These are phyloP conservation scores for Tricholoma flavovirens DNA, from an alignment of 768 basidiomycete genomes.

Conservation along the genomic window DNA sequence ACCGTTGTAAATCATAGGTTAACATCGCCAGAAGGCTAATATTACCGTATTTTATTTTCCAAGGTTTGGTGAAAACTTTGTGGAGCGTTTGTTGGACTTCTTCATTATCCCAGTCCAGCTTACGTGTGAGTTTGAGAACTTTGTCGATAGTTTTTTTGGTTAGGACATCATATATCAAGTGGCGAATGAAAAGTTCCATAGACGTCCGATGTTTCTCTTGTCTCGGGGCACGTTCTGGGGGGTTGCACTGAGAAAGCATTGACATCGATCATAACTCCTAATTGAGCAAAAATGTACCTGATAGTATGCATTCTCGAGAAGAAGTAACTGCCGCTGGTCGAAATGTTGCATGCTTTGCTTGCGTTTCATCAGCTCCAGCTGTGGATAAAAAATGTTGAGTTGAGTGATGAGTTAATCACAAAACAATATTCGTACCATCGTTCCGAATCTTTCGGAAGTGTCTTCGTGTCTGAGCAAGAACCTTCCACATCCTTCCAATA, in stretches of 20 bases:
- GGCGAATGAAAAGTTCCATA: constrained; percentile 91
- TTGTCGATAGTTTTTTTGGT: constrained; percentile 94
- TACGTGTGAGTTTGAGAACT: constrained; percentile 86
- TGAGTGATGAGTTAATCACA: neutral
- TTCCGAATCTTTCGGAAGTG: constrained; percentile 78
- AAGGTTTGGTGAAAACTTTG: constrained; percentile 94
- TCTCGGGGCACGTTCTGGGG: constrained; percentile 85
- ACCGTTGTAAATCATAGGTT: constrained; percentile 90
- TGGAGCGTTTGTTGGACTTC: constrained; percentile 58
- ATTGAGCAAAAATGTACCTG: constrained; percentile 47
- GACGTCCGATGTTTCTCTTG: constrained; percentile 80
- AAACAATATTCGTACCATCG: constrained; percentile 58
- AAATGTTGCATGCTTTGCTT: constrained; percentile 93
- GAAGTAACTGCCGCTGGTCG: constrained; percentile 81
- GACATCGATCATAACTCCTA: neutral
- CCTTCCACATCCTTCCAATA: constrained; percentile 91
- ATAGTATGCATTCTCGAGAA: constrained; percentile 98
- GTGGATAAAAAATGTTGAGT: neutral
- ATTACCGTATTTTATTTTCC: constrained; percentile 94
- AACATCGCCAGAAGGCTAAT: constrained; percentile 89
- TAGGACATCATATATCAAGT: constrained; percentile 91
- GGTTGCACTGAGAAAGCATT: constrained; percentile 69
- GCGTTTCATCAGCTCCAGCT: constrained; percentile 88
- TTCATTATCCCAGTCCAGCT: constrained; percentile 91
- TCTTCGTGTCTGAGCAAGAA: constrained; percentile 86